phyloP scores from a whole-genome alignment of 768 basidiomycete genomes.

The Melanogaster broomeanus region DNA sequence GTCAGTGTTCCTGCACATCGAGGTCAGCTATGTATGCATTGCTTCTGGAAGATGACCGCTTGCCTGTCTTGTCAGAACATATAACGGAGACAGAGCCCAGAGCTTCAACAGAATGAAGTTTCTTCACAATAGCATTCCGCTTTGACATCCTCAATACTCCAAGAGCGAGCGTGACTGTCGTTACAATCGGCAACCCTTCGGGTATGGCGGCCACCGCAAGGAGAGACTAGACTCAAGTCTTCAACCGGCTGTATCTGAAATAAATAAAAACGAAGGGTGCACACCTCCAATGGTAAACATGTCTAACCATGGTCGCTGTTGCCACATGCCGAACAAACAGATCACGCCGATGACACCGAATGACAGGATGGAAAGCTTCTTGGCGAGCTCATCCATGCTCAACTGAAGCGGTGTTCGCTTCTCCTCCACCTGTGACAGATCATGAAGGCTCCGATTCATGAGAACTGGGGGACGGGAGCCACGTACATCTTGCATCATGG shows the following conservation, averaged over 20 bases:
- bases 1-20: constrained; percentile 73
- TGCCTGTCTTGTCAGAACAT: constrained; percentile 96
- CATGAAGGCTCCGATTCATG: background rate
- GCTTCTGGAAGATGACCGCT: constrained; percentile 11
- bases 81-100: constrained; percentile 96
- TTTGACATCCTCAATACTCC: constrained; percentile 94
- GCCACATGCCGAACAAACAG: constrained; percentile 84
- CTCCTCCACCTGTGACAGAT: constrained; percentile 62
- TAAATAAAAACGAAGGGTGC: constrained; percentile 21
- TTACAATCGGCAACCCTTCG: constrained; percentile 95
- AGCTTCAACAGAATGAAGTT: constrained; percentile 91
- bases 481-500: constrained; percentile 95
- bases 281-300: constrained; percentile 99
- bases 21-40: background rate
- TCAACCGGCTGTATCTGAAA: constrained; percentile 4
- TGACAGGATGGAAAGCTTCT: constrained; percentile 85
- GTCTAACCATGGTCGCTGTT: constrained; percentile 87
- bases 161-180: constrained; percentile 93
- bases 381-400: constrained; percentile 95
- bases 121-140: constrained; percentile 96
- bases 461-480: background rate
- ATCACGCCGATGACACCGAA: constrained; percentile 96
- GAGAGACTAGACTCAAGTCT: constrained; percentile 63
- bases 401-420: constrained; percentile 90
- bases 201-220: constrained; percentile 99